Conservation (phyloP, 768 basidiomycete species). For the Pleurotus pulmonarius region DNA sequence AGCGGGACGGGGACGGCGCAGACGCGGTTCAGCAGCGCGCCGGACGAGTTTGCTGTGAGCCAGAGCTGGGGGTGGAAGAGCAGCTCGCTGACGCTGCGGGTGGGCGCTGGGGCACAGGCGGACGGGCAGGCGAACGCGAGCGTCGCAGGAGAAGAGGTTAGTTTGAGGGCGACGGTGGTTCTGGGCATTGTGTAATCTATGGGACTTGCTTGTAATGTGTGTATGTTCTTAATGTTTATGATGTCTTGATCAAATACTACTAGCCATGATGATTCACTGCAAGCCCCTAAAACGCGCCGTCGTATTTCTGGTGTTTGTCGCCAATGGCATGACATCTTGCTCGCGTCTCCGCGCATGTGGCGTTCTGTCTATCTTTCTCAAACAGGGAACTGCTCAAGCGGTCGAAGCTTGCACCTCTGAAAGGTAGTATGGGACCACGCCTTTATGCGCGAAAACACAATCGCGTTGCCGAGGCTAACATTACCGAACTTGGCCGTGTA, state of each 20-base stretch:
- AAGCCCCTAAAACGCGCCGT: too few species aligned
- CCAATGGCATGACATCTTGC: neutral
- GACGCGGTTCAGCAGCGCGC: slow-evolving; percentile 81
- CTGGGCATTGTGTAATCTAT: slow-evolving; percentile 60
- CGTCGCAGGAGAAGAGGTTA: slow-evolving; percentile 42
- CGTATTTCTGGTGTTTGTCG: neutral
- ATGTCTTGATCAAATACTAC: too few species aligned
- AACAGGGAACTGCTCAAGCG: neutral
- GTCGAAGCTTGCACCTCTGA: neutral
- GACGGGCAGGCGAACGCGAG: slow-evolving; percentile 21
- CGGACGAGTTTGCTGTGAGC: slow-evolving; percentile 78
- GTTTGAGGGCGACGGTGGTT: slow-evolving; percentile 76
- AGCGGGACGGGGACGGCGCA: slow-evolving; percentile 78
- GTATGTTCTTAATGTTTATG: too few species aligned
- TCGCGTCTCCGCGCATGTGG: neutral
- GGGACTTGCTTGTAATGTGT: too few species aligned
- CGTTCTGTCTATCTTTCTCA: neutral
- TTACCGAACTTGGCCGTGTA: neutral
- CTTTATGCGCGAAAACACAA: neutral
- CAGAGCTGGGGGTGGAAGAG: slow-evolving; percentile 96
- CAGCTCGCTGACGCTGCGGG: slow-evolving; percentile 46
- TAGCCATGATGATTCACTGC: too few species aligned
- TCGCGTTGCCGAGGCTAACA: neutral
- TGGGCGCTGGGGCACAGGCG: slow-evolving; percentile 39
- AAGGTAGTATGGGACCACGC: neutral